phyloP scores from a whole-genome alignment of 2,329 filamentous ascomycete genomes.

The Saccharata proteae region DNA sequence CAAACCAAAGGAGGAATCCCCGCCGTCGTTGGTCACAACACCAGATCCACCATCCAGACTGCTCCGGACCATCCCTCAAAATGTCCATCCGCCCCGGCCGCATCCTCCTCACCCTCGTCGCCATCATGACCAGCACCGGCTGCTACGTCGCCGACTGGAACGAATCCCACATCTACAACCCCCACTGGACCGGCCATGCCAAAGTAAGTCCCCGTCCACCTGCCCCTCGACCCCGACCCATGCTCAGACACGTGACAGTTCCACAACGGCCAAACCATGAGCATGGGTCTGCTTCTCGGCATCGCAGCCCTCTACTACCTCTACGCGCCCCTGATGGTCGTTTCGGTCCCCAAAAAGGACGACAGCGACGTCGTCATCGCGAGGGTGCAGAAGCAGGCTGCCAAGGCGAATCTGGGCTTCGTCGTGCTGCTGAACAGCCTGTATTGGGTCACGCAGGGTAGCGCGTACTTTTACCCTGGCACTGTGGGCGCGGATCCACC shows the following conservation, averaged over 20 bases:
- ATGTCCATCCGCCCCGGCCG: constrained; percentile 17
- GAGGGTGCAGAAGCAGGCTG: background rate
- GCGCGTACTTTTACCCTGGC: constrained; percentile 35
- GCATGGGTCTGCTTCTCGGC: constrained; percentile 30
- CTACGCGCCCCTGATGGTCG: too few relatives aligned
- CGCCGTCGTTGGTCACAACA: too few relatives aligned
- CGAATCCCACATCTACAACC: constrained; percentile 37
- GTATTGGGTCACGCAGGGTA: constrained; percentile 33
- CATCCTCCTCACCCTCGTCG: constrained; percentile 18
- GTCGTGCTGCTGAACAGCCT: constrained; percentile 25
- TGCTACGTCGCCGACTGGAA: constrained; percentile 24
- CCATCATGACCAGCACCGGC: constrained; percentile 20
- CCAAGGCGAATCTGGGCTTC: constrained; percentile 9
- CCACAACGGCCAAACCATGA: constrained; percentile 43
- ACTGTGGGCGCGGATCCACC: background rate
- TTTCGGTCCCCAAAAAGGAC: too few relatives aligned
- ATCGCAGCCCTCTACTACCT: constrained; percentile 26
- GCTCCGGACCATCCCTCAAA: too few relatives aligned
- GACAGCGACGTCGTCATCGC: background rate
- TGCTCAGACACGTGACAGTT: too few relatives aligned
- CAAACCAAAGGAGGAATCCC: too few relatives aligned
- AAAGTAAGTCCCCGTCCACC: too few relatives aligned
- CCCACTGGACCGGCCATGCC: constrained; percentile 38
- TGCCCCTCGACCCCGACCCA: too few relatives aligned
- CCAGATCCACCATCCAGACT: too few relatives aligned